Evolutionary conservation across 1,284 basidiomycete genomes (phyloP).

Genomic region (Pseudozyma flocculosa): DNA sequence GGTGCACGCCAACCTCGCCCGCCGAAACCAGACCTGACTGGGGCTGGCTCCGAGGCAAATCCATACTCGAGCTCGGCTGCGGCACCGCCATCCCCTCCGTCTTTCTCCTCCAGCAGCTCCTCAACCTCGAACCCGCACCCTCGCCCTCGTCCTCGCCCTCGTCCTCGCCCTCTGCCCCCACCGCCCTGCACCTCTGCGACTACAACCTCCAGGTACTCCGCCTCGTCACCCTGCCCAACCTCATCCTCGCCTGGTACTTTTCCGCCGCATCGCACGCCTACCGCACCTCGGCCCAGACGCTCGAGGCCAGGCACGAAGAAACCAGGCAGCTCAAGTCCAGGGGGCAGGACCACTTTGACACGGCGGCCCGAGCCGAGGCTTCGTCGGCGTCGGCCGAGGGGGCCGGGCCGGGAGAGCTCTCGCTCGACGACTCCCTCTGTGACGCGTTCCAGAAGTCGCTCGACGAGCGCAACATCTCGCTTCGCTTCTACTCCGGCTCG

Average conservation of each 20-base stretch:
- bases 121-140: constrained; percentile 56
- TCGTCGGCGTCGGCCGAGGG: not conserved
- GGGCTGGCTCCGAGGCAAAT: constrained; percentile 9
- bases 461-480: constrained; percentile 62
- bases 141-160: not conserved
- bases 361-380: not conserved
- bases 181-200: constrained; percentile 78
- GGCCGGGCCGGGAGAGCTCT: constrained; percentile 17
- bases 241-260: constrained; percentile 69
- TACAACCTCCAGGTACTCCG: constrained; percentile 80
- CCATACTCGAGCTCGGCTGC: constrained; percentile 70
- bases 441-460: constrained; percentile 69
- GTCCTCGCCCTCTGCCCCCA: not conserved
- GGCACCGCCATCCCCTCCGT: constrained; percentile 84
- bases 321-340: constrained; percentile 15
- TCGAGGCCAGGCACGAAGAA: not conserved
- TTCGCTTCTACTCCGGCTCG: constrained; percentile 78
- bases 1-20: not conserved
- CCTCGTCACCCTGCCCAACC: constrained; percentile 73
- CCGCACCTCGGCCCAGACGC: constrained; percentile 5
- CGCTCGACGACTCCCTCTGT: constrained; percentile 63
- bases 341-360: constrained; percentile 32
- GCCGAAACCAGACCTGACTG: not conserved
- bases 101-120: constrained; percentile 69
- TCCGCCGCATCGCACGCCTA: constrained; percentile 16